Conservation (phyloP, 2,329 filamentous ascomycete species). For the Dothistroma pini region DNA sequence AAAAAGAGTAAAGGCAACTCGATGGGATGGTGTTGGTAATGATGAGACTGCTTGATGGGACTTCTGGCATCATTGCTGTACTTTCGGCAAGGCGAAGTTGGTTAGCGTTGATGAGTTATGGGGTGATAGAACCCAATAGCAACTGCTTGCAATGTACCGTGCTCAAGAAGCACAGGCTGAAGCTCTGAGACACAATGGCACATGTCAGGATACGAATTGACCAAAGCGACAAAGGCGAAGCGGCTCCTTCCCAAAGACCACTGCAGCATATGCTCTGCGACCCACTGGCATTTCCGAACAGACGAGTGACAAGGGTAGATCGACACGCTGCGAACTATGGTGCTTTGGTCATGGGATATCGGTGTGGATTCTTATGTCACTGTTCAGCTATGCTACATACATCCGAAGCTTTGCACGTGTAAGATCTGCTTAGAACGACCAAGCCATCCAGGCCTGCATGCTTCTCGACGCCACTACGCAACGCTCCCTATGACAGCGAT, state of each 20-base stretch:
- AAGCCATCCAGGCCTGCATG: not conserved
- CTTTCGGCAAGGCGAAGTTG: constrained; percentile 1
- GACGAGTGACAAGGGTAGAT: too few relatives aligned
- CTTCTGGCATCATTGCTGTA: not conserved
- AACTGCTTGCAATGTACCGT: too few relatives aligned
- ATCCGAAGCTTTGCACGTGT: not conserved
- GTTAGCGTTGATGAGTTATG: not conserved
- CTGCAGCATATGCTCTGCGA: too few relatives aligned
- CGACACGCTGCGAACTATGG: too few relatives aligned
- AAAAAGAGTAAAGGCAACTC: constrained; percentile 8
- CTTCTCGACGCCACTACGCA: not conserved
- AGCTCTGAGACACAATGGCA: too few relatives aligned
- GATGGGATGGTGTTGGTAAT: not conserved
- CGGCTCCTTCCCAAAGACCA: too few relatives aligned
- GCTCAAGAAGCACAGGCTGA: too few relatives aligned
- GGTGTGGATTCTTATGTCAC: not conserved
- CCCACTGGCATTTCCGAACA: too few relatives aligned
- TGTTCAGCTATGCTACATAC: not conserved
- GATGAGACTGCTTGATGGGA: not conserved
- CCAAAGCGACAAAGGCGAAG: too few relatives aligned
- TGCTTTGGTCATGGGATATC: not conserved
- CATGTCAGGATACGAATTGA: too few relatives aligned
- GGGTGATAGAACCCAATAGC: not conserved
- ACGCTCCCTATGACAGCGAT: not conserved
- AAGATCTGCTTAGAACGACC: not conserved